These are phyloP conservation scores for Apiotrichum laibachii DNA, from an alignment of 1,284 basidiomycete species.

Conservation along the genomic window DNA sequence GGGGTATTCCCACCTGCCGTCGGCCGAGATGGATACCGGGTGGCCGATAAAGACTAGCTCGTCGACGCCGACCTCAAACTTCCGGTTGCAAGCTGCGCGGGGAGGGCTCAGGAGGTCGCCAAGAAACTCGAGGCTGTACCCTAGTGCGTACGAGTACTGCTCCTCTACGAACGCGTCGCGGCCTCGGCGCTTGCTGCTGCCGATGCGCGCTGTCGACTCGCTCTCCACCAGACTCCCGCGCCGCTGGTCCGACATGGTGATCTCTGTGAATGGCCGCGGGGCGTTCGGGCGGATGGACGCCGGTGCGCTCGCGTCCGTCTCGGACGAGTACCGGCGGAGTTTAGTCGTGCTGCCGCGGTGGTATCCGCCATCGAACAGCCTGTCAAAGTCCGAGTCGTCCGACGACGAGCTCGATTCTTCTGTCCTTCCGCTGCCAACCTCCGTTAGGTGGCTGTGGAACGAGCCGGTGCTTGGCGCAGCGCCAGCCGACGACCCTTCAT, in stretches of 20 bases:
- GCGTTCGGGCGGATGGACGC: neutral
- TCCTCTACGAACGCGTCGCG: constrained; percentile 23
- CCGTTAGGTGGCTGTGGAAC: constrained; percentile 14
- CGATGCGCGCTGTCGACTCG: constrained; percentile 11
- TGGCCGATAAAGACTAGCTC: constrained; percentile 94
- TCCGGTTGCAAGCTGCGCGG: constrained; percentile 80
- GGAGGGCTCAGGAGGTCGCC: constrained; percentile 78
- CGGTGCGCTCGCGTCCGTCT: constrained; percentile 4
- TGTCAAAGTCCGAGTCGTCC: constrained; percentile 27
- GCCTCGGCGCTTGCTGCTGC: constrained; percentile 8
- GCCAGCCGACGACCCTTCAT: neutral
- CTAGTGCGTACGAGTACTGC: constrained; percentile 56
- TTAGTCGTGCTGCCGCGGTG: neutral
- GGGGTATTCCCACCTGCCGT: constrained; percentile 61
- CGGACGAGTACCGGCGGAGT: constrained; percentile 7
- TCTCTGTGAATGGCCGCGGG: constrained; percentile 12
- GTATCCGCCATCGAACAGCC: constrained; percentile 13
- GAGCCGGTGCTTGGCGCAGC: constrained; percentile 3
- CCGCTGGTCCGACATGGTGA: constrained; percentile 1
- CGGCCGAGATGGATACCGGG: constrained; percentile 76
- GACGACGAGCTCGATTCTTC: constrained; percentile 9
- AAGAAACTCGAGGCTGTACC: constrained; percentile 76
- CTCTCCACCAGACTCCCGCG: constrained; percentile 9
- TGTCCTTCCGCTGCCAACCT: constrained; percentile 6
- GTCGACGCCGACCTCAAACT: constrained; percentile 89